These are phyloP conservation scores for Neostapfia colusana DNA, from an alignment of 176 grass and related monocot genomes.

Conservation along the genomic window DNA sequence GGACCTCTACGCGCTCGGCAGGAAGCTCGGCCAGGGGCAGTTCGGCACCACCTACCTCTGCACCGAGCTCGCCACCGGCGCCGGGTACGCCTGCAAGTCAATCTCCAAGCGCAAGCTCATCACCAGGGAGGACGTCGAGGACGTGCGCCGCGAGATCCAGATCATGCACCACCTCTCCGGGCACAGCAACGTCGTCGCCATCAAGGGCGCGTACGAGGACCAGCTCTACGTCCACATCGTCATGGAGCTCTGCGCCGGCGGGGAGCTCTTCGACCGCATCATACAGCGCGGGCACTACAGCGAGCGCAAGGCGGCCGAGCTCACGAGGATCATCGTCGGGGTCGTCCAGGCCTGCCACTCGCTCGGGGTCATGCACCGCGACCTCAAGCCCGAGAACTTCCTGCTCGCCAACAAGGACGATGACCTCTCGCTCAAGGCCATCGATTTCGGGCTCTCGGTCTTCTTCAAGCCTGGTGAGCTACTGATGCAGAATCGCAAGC, in stretches of 20 bases:
- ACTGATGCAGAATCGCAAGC: neutral
- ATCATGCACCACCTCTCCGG: conserved; percentile 97
- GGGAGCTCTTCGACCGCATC: conserved; percentile 97
- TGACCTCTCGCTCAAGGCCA: conserved; percentile 88
- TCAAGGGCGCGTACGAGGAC: conserved; percentile 96
- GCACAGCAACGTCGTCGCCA: conserved; percentile 76
- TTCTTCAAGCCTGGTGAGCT: conserved; percentile 94
- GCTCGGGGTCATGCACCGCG: conserved; percentile 93
- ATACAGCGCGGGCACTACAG: conserved; percentile 93
- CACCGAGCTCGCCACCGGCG: conserved; percentile 72
- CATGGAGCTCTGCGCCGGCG: conserved; percentile 94
- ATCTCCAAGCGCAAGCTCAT: conserved; percentile 99
- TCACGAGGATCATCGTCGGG: conserved; percentile 87
- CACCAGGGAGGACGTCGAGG: conserved; percentile 82
- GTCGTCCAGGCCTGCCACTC: conserved; percentile 98
- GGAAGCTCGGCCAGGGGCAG: conserved; percentile 90
- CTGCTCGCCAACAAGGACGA: conserved; percentile 83
- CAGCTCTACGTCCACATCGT: conserved; percentile 86
- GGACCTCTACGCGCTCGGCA: conserved; percentile 67
- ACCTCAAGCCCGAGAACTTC: conserved; percentile 98
- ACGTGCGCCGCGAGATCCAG: conserved; percentile 99
- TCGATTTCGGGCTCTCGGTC: conserved; percentile 95
- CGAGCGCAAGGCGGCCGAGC: conserved; percentile 93
- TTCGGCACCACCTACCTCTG: conserved; percentile 92
- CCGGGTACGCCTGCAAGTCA: conserved; percentile 88